Percentiles rank a stretch among this genome's conserved stretches.
Evolutionary conservation across 345 rosid genomes (phyloP).

Genomic region (Salix brachista): DNA sequence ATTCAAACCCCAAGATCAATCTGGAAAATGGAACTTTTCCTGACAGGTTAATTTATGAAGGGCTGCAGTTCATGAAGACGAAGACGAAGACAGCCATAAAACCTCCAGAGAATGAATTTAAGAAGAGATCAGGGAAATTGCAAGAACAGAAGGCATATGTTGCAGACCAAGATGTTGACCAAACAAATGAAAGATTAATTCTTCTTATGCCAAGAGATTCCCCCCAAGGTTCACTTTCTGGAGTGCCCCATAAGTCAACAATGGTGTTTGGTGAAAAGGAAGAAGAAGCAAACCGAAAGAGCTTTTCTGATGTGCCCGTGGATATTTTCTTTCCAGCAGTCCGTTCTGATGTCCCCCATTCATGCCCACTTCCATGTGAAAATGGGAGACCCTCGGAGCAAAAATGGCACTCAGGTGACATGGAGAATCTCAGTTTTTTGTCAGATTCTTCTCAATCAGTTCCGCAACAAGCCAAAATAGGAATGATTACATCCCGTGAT

Average conservation of each 20-base stretch:
- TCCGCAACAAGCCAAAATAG: conserved; percentile 28
- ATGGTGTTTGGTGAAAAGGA: conserved; percentile 20
- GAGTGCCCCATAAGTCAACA: conserved; percentile 25
- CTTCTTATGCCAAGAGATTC: conserved; percentile 47
- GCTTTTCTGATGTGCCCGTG: conserved; percentile 28
- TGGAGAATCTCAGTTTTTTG: conserved; percentile 22
- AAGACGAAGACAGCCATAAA: conserved; percentile 24
- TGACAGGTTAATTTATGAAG: conserved; percentile 26
- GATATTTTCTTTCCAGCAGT: conserved; percentile 24
- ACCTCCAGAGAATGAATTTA: conserved; percentile 26
- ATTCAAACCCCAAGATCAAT: conserved; percentile 23
- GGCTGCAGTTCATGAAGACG: conserved; percentile 21
- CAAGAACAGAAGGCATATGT: conserved; percentile 23
- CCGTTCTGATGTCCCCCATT: conserved; percentile 31
- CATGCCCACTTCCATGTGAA: conserved; percentile 42
- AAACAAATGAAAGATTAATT: conserved; percentile 34
- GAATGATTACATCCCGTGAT: conserved; percentile 27
- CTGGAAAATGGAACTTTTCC: conserved; percentile 22
- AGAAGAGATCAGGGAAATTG: conserved; percentile 29
- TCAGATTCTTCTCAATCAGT: conserved; percentile 34
- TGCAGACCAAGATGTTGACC: conserved; percentile 22
- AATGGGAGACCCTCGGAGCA: conserved; percentile 28
- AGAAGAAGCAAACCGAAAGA: conserved; percentile 37
- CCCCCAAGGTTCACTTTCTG: conserved; percentile 31
- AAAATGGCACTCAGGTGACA: conserved; percentile 28